A percentile compares a stretch with the other conserved stretches of the same genome.
These are phyloP conservation scores for Brassica balearica DNA, from an alignment of 441 rosid species.

Conservation along the genomic window DNA sequence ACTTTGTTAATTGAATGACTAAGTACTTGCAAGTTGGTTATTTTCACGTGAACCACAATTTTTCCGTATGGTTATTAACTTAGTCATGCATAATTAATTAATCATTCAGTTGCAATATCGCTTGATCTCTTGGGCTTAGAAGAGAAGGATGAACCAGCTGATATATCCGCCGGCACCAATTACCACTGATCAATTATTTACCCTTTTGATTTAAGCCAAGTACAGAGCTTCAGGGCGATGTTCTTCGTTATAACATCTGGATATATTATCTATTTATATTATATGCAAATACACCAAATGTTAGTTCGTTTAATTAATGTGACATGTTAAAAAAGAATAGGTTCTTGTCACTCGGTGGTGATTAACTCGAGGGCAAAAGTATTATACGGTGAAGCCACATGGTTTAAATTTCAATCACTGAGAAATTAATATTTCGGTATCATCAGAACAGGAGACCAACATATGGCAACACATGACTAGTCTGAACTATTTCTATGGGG, in stretches of 20 bases:
- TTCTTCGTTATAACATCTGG: background rate
- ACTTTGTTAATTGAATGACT: background rate
- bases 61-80: background rate
- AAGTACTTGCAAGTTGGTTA: constrained; percentile 11
- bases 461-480: too few relatives aligned
- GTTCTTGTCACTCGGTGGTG: too few relatives aligned
- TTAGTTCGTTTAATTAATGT: background rate
- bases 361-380: too few relatives aligned
- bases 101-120: background rate
- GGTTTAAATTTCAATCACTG: too few relatives aligned
- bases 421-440: too few relatives aligned
- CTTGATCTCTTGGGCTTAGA: background rate
- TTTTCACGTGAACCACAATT: background rate
- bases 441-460: too few relatives aligned
- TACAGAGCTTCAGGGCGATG: background rate
- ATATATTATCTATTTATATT: background rate
- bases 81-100: background rate
- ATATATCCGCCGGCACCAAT: background rate
- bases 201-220: constrained; percentile 9
- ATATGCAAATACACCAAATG: background rate
- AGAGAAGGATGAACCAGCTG: background rate
- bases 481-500: too few relatives aligned
- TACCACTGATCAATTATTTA: background rate
- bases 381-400: too few relatives aligned
- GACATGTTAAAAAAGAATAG: background rate